Conservation (phyloP, 805 yeast genomes). For the Candida schatavii region DNA sequence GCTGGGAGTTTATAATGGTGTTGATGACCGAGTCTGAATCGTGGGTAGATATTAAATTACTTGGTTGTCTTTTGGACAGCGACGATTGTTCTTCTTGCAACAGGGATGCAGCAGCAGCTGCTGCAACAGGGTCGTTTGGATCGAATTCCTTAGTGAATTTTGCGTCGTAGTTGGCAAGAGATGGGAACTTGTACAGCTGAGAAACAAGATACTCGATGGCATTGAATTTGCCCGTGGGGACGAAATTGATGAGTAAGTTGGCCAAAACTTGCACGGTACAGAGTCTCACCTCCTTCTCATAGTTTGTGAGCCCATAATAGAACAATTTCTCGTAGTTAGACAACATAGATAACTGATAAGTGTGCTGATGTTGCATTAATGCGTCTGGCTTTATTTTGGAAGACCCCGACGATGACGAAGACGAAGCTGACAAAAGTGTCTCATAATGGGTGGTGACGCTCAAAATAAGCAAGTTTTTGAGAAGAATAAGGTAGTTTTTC, state of each 20-base stretch:
- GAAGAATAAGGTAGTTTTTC: slow-evolving; percentile 29
- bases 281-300: slow-evolving; percentile 32
- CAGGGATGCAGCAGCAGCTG: too few relatives aligned
- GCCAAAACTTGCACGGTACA: slow-evolving; percentile 37
- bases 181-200: slow-evolving; percentile 28
- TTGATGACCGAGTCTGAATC: slow-evolving; percentile 27
- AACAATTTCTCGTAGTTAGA: slow-evolving; percentile 28
- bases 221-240: slow-evolving; percentile 37
- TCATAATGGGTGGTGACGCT: slow-evolving; percentile 36
- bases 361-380: slow-evolving; percentile 39
- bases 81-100: neutral
- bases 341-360: slow-evolving; percentile 30
- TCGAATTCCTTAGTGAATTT: slow-evolving; percentile 18
- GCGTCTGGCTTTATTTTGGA: slow-evolving; percentile 42
- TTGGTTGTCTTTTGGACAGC: slow-evolving; percentile 16
- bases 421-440: slow-evolving; percentile 30
- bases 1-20: slow-evolving; percentile 15
- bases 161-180: slow-evolving; percentile 27
- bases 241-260: slow-evolving; percentile 31
- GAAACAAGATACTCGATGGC: slow-evolving; percentile 32
- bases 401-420: slow-evolving; percentile 29
- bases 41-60: slow-evolving; percentile 17
- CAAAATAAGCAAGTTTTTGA: slow-evolving; percentile 32
- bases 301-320: slow-evolving; percentile 29
- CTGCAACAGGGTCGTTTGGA: slow-evolving; percentile 9